These are phyloP conservation scores for Sphaerulina vaccinii DNA, from an alignment of 2,329 filamentous ascomycete species.

Conservation along the genomic window DNA sequence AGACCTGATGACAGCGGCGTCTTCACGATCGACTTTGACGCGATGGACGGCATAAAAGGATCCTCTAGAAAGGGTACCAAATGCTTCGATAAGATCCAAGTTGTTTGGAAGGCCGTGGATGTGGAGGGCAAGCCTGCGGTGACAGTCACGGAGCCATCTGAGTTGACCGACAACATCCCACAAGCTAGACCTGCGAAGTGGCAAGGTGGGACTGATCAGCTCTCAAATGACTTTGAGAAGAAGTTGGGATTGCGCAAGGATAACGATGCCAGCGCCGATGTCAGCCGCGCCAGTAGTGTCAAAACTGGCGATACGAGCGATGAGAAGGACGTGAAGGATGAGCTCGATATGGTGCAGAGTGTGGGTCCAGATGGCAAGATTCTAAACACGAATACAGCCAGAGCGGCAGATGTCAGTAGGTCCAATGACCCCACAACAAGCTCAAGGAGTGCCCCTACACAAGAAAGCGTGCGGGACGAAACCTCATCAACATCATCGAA, in stretches of 20 bases:
- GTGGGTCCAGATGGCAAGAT: conserved; percentile 20
- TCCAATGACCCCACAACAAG: background rate
- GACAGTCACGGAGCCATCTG: conserved; percentile 62
- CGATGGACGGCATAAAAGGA: conserved; percentile 93
- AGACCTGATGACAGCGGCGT: conserved; percentile 66
- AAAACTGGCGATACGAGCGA: conserved; percentile 18
- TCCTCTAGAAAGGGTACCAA: conserved; percentile 76
- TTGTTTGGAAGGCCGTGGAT: conserved; percentile 69
- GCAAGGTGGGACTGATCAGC: conserved; percentile 56
- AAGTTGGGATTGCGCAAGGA: conserved; percentile 67
- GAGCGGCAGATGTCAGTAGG: background rate
- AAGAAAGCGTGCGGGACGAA: background rate
- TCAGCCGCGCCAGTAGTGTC: conserved; percentile 73
- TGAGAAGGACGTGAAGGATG: conserved; percentile 28
- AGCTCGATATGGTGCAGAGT: conserved; percentile 30
- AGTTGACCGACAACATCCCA: conserved; percentile 64
- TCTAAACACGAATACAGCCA: conserved; percentile 4
- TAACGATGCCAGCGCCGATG: conserved; percentile 62
- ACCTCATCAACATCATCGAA: conserved; percentile 20
- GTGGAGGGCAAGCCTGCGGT: conserved; percentile 33
- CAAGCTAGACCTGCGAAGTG: conserved; percentile 73
- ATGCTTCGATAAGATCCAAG: conserved; percentile 76
- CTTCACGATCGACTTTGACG: conserved; percentile 70
- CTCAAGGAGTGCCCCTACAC: conserved; percentile 1
- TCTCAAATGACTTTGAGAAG: conserved; percentile 48